Base-by-base conservation (phyloP, 257 asterid species). In the Coffea canephora region DNA sequence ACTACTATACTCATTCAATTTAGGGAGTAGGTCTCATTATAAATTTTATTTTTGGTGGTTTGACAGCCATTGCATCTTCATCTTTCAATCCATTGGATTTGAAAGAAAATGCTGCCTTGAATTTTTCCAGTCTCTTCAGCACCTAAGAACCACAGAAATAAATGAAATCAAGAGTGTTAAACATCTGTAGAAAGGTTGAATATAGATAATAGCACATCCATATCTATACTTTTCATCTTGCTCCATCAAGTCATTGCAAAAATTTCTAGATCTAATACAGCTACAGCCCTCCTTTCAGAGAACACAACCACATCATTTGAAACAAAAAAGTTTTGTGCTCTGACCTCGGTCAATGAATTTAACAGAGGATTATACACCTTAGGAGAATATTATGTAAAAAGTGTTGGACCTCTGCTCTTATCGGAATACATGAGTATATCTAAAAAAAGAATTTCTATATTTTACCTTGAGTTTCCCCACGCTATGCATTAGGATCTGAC, bases 81-180 rank as follows among this genome's bases (percentile, higher is more conserved):
- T 76, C 82, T 73, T 71, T 82, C 66, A 91, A 77, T 70, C 75
- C 88, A 65, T 78, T 80, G 70, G 88, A 79, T 80, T 89, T 88
- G 82, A 91, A 78, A 79, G 89, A 86, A 77, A 92, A 75, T 21
- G 76, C 78, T 31, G 91, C 85, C 83, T 92, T 92, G 78, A 96
- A 92, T 84, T 83, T 92, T 83, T 94, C 93, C 73, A 96, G 91
- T 85, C 73, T 92, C 67, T 94, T 90, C 21, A 96, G 91, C 80
- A 89, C 82, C 99, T 95, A 76, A 62, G 70, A 73, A 64, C 57
- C 78, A 87, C 12, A 85, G 34, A 77, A 81, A 77, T n/a, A 45
- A 48, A 59, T 34, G 31, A n/a, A 25, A 25, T 79, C 66, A 36
- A 75, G 16, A 82, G 75, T 41, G 23, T 19, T 43, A 18, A 21